phyloP scores from a whole-genome alignment of 2,329 filamentous ascomycete genomes.

The Scedosporium apiospermum region DNA sequence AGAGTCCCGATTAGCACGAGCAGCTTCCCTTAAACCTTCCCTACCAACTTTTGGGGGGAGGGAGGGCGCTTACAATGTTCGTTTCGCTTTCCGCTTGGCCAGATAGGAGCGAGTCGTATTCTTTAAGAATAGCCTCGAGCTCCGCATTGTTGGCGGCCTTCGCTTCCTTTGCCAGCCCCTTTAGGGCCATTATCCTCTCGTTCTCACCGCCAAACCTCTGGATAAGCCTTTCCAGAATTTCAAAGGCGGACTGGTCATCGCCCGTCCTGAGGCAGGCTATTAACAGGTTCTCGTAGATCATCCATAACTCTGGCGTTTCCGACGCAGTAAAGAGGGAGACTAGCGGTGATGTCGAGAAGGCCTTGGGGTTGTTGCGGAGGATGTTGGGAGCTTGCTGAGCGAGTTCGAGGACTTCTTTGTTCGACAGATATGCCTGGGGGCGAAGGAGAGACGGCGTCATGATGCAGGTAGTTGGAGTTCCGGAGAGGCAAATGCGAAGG shows the following conservation, averaged over 20 bases:
- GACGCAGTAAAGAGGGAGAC: conserved; percentile 42
- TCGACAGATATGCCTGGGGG: conserved; percentile 47
- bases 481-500: background rate
- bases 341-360: conserved; percentile 45
- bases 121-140: conserved; percentile 60
- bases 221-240: conserved; percentile 66
- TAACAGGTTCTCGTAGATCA: conserved; percentile 77
- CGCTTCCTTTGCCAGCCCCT: conserved; percentile 78
- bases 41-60: background rate
- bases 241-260: conserved; percentile 67
- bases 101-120: conserved; percentile 67
- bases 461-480: conserved; percentile 1
- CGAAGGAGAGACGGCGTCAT: conserved; percentile 47
- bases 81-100: conserved; percentile 45
- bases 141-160: conserved; percentile 56
- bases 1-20: conserved; percentile 1
- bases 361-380: conserved; percentile 42
- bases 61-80: conserved; percentile 59
- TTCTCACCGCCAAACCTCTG: conserved; percentile 75
- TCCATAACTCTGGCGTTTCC: conserved; percentile 77
- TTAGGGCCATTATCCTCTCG: conserved; percentile 76
- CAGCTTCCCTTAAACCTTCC: background rate
- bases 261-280: conserved; percentile 75
- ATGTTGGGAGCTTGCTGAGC: conserved; percentile 53
- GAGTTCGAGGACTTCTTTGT: conserved; percentile 43